A percentile compares a stretch with the other conserved stretches of the same genome.
Conservation (phyloP, 192 early-diverging fungal species). For the Podila clonocystis region DNA sequence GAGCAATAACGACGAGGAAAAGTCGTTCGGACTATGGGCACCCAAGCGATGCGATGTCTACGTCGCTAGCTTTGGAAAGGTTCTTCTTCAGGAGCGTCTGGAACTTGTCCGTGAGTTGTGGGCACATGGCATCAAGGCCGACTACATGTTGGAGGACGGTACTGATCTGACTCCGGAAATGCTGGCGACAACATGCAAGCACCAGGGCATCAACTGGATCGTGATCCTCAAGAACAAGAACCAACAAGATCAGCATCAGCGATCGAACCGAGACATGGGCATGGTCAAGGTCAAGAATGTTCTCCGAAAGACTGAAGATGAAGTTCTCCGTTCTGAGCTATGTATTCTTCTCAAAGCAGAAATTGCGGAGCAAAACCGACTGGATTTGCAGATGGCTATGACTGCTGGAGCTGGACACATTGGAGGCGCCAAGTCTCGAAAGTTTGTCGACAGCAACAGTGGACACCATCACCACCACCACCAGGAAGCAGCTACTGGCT, state of each 20-base stretch:
- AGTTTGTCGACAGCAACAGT: constrained; percentile 13
- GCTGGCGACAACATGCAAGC: constrained; percentile 66
- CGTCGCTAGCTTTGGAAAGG: constrained; percentile 85
- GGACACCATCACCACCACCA: constrained; percentile 6
- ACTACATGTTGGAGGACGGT: constrained; percentile 82
- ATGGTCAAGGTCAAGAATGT: constrained; percentile 82
- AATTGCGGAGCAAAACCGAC: constrained; percentile 70
- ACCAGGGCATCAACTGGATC: constrained; percentile 83
- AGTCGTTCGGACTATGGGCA: constrained; percentile 63
- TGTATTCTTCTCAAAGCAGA: constrained; percentile 68
- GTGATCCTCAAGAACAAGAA: constrained; percentile 74
- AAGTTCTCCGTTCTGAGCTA: constrained; percentile 67
- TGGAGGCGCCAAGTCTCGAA: constrained; percentile 17
- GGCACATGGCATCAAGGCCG: constrained; percentile 79
- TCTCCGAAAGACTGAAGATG: constrained; percentile 73
- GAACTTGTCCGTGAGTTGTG: constrained; percentile 83
- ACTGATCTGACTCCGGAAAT: constrained; percentile 75
- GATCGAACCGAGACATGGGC: constrained; percentile 37
- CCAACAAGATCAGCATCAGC: constrained; percentile 38
- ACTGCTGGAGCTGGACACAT: constrained; percentile 36
- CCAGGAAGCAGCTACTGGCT: constrained; percentile 24
- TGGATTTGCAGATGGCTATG: constrained; percentile 65
- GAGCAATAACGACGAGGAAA: constrained; percentile 17
- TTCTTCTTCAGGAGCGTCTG: constrained; percentile 77
- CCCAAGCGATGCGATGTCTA: constrained; percentile 77